These are phyloP conservation scores for Naegleria gruberi DNA, from an alignment of 208 protist genomes.

Conservation along the genomic window DNA sequence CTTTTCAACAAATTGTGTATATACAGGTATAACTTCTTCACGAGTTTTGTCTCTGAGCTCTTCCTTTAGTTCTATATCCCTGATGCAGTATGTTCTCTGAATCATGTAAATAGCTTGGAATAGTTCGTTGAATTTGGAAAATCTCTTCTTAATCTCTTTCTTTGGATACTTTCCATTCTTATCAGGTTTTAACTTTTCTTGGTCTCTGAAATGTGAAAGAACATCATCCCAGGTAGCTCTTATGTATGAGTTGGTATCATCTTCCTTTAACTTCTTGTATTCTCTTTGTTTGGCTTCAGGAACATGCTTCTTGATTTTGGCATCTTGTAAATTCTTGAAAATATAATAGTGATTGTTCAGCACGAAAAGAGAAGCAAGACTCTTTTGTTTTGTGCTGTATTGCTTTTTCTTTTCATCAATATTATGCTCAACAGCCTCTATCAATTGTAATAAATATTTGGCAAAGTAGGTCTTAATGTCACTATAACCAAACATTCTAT, in stretches of 20 bases:
- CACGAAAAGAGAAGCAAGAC: not conserved
- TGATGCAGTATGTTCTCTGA: not conserved
- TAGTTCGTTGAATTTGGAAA: not conserved
- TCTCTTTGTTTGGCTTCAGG: not conserved
- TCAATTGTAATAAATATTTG: not conserved
- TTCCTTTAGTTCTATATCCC: slow-evolving; percentile 2
- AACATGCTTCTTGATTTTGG: not conserved
- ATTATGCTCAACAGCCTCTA: not conserved
- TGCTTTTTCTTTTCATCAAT: slow-evolving; percentile 4
- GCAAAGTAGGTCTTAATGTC: not conserved
- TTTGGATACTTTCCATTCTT: slow-evolving; percentile 10
- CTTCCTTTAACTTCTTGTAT: not conserved
- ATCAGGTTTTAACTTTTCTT: not conserved
- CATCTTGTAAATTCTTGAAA: slow-evolving; percentile 7
- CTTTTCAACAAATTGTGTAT: not conserved
- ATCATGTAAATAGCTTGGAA: not conserved
- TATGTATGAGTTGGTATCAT: not conserved
- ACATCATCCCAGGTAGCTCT: not conserved
- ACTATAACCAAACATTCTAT: not conserved
- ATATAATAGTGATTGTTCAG: slow-evolving; percentile 1
- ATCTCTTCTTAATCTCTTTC: slow-evolving; percentile 2
- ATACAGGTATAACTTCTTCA: not conserved
- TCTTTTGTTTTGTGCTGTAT: not conserved
- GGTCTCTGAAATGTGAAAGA: not conserved
- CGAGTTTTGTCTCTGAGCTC: not conserved